Evolutionary conservation across 768 basidiomycete genomes (phyloP).

Genomic region (Tulasnella sp.): DNA sequence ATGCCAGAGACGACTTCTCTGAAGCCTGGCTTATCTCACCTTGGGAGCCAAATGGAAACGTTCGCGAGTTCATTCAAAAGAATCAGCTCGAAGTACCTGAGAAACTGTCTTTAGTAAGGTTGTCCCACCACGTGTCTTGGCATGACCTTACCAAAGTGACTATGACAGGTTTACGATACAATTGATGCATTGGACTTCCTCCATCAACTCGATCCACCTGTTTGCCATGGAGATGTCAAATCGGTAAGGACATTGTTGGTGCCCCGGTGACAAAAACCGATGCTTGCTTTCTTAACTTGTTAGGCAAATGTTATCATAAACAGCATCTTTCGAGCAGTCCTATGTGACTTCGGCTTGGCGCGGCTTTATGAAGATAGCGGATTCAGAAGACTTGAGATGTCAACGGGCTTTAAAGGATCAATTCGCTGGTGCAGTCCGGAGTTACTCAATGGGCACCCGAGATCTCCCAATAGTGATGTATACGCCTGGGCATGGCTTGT

Average conservation of each 20-base stretch:
- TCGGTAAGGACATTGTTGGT: background rate
- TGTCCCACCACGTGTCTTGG: no score
- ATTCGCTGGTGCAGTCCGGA: constrained; percentile 1
- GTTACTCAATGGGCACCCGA: background rate
- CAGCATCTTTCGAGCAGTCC: background rate
- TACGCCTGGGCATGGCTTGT: background rate
- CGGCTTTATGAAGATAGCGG: background rate
- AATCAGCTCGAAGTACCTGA: background rate
- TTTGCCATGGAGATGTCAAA: background rate
- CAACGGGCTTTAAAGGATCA: background rate
- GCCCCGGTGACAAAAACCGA: background rate
- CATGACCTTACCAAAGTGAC: no score
- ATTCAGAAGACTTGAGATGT: background rate
- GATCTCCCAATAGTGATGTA: background rate
- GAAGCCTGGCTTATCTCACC: background rate
- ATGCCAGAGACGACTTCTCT: background rate
- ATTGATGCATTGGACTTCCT: background rate
- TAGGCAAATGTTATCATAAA: background rate
- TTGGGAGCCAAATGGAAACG: background rate
- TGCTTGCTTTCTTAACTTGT: background rate
- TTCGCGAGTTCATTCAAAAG: background rate
- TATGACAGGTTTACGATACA: background rate
- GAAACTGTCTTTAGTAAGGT: background rate
- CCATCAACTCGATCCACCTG: background rate
- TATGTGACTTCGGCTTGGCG: background rate